These are phyloP conservation scores for Antitrichia curtipendula DNA, from an alignment of 225 moss, liverwort and hornwort genomes.

Conservation along the genomic window DNA sequence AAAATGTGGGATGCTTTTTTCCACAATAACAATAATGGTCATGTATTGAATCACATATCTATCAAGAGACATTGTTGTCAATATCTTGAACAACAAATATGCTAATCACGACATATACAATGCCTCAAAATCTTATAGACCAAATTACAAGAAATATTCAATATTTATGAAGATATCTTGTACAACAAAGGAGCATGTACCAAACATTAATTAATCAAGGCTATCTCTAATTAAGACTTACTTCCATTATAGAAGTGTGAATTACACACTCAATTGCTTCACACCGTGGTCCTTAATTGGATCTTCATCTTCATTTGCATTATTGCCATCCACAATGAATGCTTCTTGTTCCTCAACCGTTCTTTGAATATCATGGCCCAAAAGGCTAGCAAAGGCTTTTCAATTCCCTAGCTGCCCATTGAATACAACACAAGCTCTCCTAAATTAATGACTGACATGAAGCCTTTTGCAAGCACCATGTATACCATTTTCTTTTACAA, in stretches of 20 bases:
- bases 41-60: neutral
- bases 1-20: neutral
- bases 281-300: too few relatives aligned
- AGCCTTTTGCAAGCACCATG: accelerated
- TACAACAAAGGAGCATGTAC: neutral
- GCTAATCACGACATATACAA: neutral
- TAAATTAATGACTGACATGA: accelerated
- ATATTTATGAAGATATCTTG: neutral
- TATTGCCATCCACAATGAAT: neutral
- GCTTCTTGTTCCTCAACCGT: accelerated
- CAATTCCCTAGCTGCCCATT: neutral
- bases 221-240: neutral
- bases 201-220: neutral
- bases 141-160: neutral
- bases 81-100: neutral
- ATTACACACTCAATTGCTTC: too few relatives aligned
- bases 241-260: too few relatives aligned
- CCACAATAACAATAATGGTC: accelerated
- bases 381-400: neutral
- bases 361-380: neutral
- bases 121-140: neutral
- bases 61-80: neutral
- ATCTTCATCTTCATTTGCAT: neutral
- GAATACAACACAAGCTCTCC: neutral
- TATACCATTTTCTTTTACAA: neutral